Conservation (phyloP, 192 early-diverging fungal species). For the Dissophora ornata region DNA sequence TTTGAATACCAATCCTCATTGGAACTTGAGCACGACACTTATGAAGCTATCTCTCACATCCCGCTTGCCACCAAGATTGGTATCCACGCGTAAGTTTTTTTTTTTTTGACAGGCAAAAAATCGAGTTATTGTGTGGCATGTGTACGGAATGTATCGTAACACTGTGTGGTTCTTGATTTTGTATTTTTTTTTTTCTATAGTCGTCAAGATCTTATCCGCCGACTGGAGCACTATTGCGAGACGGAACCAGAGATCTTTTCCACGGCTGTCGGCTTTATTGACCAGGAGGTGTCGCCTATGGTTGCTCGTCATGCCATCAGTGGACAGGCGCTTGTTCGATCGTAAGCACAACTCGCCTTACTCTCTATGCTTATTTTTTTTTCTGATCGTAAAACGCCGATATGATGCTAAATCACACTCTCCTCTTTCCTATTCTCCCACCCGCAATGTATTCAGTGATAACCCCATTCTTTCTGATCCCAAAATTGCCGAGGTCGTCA, state of each 20-base stretch:
- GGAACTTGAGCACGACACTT: slow-evolving; percentile 64
- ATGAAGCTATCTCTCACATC: slow-evolving; percentile 68
- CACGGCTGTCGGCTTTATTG: slow-evolving; percentile 62
- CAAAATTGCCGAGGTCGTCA: slow-evolving; percentile 64
- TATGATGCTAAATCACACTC: no score
- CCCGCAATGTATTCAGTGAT: slow-evolving; percentile 31
- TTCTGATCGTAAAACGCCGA: neutral
- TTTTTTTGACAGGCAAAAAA: neutral
- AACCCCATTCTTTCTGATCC: slow-evolving; percentile 55
- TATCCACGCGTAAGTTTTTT: slow-evolving; percentile 60
- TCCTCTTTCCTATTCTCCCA: no score
- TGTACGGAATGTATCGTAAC: no score
- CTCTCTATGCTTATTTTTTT: neutral
- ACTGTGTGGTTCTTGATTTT: no score
- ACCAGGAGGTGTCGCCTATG: slow-evolving; percentile 60
- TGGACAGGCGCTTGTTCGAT: slow-evolving; percentile 65
- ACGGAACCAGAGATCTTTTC: slow-evolving; percentile 57
- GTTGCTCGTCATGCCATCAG: slow-evolving; percentile 65
- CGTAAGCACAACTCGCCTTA: slow-evolving; percentile 53
- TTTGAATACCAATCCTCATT: slow-evolving; percentile 70
- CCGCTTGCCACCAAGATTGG: slow-evolving; percentile 69
- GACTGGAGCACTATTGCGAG: slow-evolving; percentile 67
- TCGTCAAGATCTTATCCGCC: slow-evolving; percentile 63
- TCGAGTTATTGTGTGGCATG: no score
- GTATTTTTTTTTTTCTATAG: slow-evolving; percentile 7